Conservation (phyloP, 306 rosid genomes). For the Nissolia schottii region DNA sequence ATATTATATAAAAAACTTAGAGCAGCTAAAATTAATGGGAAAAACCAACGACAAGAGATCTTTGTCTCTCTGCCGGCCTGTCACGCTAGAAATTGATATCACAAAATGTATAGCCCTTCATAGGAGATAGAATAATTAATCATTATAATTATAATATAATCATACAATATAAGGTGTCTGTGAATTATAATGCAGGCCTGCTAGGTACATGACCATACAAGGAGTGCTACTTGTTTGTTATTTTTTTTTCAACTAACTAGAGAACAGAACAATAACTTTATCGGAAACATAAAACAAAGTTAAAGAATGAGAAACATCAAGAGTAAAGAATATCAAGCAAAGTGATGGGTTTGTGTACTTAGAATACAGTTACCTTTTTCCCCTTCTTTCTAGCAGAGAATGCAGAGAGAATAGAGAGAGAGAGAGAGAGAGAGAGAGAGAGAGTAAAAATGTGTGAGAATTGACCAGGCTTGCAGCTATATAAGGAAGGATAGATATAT, state of each 20-base stretch:
- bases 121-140: slow-evolving; percentile 16
- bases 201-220: slow-evolving; percentile 21
- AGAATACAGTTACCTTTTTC: slow-evolving; percentile 23
- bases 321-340: slow-evolving; percentile 34
- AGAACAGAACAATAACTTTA: slow-evolving; percentile 28
- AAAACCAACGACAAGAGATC: slow-evolving; percentile 37
- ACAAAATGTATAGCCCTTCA: slow-evolving; percentile 7
- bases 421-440: slow-evolving; percentile 20
- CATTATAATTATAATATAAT: background rate
- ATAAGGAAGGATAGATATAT: too few relatives aligned
- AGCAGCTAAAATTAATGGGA: slow-evolving; percentile 22
- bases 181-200: slow-evolving; percentile 39
- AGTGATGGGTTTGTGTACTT: slow-evolving; percentile 28
- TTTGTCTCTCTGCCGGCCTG: slow-evolving; percentile 71
- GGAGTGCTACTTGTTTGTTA: background rate
- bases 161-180: slow-evolving; percentile 13
- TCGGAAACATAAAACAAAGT: slow-evolving; percentile 22
- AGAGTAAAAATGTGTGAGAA: slow-evolving; percentile 7
- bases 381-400: slow-evolving; percentile 27
- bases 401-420: slow-evolving; percentile 5
- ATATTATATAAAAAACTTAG: slow-evolving; percentile 22
- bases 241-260: slow-evolving; percentile 2
- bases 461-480: slow-evolving; percentile 39
- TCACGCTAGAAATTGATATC: slow-evolving; percentile 25
- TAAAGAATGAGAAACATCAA: slow-evolving; percentile 38